Base-by-base conservation (phyloP, 1,139 yeast genomes). In the Candida dubliniensis region DNA sequence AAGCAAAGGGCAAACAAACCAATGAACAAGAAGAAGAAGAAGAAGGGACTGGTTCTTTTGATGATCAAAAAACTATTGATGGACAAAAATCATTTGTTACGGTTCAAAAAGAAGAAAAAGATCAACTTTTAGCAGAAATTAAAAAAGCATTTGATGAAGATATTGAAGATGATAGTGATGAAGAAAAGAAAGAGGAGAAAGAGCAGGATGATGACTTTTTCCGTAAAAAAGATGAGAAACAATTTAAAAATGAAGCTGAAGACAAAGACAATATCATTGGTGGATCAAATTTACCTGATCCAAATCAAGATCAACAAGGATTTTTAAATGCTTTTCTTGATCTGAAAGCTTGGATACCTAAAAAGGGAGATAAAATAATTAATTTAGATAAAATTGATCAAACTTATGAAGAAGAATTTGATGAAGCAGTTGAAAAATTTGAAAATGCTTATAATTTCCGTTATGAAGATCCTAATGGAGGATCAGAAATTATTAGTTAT, bases 381-480 rank as follows among this genome's bases (percentile, higher is more conserved):
- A 64, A 82, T 37, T 56, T 87, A 38, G 87, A 84, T 46, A 71
- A 75, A 50, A 70, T 73, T 43, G 81, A 81, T 47, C 70, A 74
- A 31, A 84, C 81, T 36, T 95, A 82, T 49, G 96, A 89, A 54
- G 95, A 86, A 41, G 91, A 86, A 44, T 93, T 91, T 61, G 98
- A 91, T 40, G 87, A 88, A 42, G 95, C 95, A 1, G 97, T 86
- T 2, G 99, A 95, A 54, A 73, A 81, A 55, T 90, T 89, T 58
- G 99, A 95, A 65, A 80, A 81, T 48, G 97, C 96, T 0, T 93
- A 91, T 68, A 95, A 95, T 59, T 91, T 91, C 74, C 79, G 99
- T 61, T 93, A 80, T 60, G 99, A 95, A 65, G 98, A 93, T 57
- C 89, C 96, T 11, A 82, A 82, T 53, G 79, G 96, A 8, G 79